Evolutionary conservation across 2,329 filamentous ascomycete species (phyloP).

Genomic region (Talaromyces sp.): DNA sequence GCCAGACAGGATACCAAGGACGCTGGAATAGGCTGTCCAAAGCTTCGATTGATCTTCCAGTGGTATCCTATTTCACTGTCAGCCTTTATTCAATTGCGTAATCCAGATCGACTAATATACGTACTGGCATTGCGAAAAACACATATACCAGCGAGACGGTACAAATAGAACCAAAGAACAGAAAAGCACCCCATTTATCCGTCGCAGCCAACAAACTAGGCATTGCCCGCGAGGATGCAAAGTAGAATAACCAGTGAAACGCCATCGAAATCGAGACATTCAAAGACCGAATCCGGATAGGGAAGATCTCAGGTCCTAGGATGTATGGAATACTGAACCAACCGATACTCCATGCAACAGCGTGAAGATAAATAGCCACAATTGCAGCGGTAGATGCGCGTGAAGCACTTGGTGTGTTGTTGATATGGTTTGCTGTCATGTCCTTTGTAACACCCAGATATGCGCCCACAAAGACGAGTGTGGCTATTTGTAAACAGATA

Average conservation of each 20-base stretch:
- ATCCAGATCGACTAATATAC: not conserved
- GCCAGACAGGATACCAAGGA: slow-evolving; percentile 1
- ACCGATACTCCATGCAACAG: slow-evolving; percentile 44
- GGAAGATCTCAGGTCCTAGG: slow-evolving; percentile 46
- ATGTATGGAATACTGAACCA: slow-evolving; percentile 45
- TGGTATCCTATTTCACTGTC: not conserved
- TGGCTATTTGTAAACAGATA: not conserved
- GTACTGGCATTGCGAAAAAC: slow-evolving; percentile 41
- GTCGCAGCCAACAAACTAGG: slow-evolving; percentile 35
- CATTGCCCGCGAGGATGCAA: slow-evolving; percentile 33
- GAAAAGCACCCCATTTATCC: slow-evolving; percentile 45
- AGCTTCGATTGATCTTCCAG: not conserved
- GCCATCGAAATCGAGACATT: slow-evolving; percentile 38
- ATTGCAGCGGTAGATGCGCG: not conserved
- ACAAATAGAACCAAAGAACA: slow-evolving; percentile 45
- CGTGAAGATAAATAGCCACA: slow-evolving; percentile 46
- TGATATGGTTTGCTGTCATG: not conserved
- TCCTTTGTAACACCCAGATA: not conserved
- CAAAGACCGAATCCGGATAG: slow-evolving; percentile 46
- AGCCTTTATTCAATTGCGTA: not conserved
- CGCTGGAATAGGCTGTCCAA: not conserved
- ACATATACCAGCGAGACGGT: slow-evolving; percentile 22
- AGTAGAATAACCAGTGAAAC: slow-evolving; percentile 47
- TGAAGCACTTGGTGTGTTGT: not conserved
- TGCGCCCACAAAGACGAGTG: not conserved